Evolutionary conservation across 805 yeast species (phyloP).

Genomic region (Kluyveromyces aestuarii): DNA sequence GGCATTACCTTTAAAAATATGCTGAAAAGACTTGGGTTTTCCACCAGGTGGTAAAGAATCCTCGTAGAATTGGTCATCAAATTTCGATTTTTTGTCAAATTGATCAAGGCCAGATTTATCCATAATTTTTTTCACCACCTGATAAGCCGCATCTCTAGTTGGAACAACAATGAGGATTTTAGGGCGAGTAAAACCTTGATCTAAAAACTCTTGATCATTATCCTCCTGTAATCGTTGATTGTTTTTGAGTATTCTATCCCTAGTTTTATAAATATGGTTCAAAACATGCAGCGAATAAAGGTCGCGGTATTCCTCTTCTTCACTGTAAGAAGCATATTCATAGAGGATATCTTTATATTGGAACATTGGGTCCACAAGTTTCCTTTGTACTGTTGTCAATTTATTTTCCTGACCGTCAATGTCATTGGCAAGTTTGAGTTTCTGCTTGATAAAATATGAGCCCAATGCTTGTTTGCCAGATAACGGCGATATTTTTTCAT

Average conservation of each 20-base stretch:
- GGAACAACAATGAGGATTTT: constrained; percentile 78
- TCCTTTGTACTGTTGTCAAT: constrained; percentile 38
- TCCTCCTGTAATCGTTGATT: constrained; percentile 44
- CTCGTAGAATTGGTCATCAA: constrained; percentile 58
- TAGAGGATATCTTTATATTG: constrained; percentile 63
- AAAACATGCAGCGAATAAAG: constrained; percentile 62
- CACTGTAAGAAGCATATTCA: constrained; percentile 45
- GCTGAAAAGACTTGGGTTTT: constrained; percentile 79
- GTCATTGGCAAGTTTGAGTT: constrained; percentile 26
- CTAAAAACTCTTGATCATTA: constrained; percentile 58
- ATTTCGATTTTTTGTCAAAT: constrained; percentile 72
- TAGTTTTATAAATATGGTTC: constrained; percentile 78
- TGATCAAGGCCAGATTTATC: constrained; percentile 59
- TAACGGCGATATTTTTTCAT: constrained; percentile 9
- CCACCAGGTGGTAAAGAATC: constrained; percentile 36
- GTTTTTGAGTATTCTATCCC: constrained; percentile 77
- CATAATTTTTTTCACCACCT: constrained; percentile 54
- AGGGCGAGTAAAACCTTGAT: constrained; percentile 94
- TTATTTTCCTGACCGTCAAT: constrained; percentile 14
- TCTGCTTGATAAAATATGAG: constrained; percentile 39
- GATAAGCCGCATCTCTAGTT: constrained; percentile 69
- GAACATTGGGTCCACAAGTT: constrained; percentile 55
- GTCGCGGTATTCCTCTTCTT: constrained; percentile 45
- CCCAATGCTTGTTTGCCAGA: constrained; percentile 17
- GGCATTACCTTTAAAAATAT: constrained; percentile 77